Base-by-base conservation (phyloP, 805 yeast species). In the Ogataea methanolica region DNA sequence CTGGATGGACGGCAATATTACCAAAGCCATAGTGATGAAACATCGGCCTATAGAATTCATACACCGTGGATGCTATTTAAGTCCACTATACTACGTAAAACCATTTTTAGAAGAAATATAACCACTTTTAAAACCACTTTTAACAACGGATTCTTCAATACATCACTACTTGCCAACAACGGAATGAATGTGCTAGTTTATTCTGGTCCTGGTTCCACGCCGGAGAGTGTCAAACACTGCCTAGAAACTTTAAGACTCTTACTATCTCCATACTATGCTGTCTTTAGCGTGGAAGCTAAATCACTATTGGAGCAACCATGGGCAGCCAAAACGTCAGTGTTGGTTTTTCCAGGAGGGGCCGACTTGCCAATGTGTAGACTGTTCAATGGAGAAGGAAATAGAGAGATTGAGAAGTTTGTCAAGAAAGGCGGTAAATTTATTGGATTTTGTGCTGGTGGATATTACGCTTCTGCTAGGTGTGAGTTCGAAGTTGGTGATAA, bases 341-440 rank as follows among this genome's bases (percentile, higher is more conserved):
- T 94, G 39, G 96, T 90, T 1, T 65, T 94, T 26, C 99, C 99
- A 0, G 99, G 99, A 4, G 99, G 99, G 7, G 97, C 98, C 0
- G 99, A 94, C 62, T 69, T 89, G 43, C 97, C 97, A 0, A 80
- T 84, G 55, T 88, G 96, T 53, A 71, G 74, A 44, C 79, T 76
- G 4, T 75, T 95, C 52, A 82, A 85, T 58, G 92, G 96, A 1
- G 67, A 66, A 1, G 88, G 90, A 0, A 87, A 84, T 57, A 58
- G 68, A 9, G 70, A 73, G 36, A 87, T 89, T 51, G 64, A 69
- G 26, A 79, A 79, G 43, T 89, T 74, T 55, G 89, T 89, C 1
- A 71, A 80, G 31, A 71, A 73, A 46, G 99, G 98, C 31, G 99
- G 99, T 2, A 70, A 73, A 42, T 89, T 71, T 59, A 65, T 92